These are phyloP conservation scores for Cladosporium oxysporum DNA, from an alignment of 2,329 filamentous ascomycete species.

Conservation along the genomic window DNA sequence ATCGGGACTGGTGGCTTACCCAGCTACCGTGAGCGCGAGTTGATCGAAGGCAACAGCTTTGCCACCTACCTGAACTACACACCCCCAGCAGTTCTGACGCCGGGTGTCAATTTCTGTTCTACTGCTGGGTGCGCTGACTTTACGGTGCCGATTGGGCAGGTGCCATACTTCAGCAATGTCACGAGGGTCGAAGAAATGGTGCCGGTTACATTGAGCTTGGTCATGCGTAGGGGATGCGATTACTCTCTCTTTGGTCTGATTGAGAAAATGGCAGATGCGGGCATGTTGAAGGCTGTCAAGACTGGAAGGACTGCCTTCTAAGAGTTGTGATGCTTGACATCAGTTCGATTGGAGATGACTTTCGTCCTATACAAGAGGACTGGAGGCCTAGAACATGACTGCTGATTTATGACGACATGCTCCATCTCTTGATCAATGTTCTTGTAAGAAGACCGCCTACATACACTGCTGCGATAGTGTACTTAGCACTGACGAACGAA, in stretches of 20 bases:
- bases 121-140: slow-evolving; percentile 27
- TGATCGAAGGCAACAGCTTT: slow-evolving; percentile 35
- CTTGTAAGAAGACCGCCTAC: no score
- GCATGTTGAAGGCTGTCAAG: slow-evolving; percentile 42
- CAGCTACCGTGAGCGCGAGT: slow-evolving; percentile 41
- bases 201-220: slow-evolving; percentile 46
- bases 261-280: slow-evolving; percentile 43
- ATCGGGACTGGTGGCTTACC: slow-evolving; percentile 46
- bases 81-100: slow-evolving; percentile 36
- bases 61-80: slow-evolving; percentile 39
- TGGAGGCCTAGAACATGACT: no score
- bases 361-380: background rate
- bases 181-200: slow-evolving; percentile 45
- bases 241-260: slow-evolving; percentile 47
- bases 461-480: background rate
- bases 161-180: slow-evolving; percentile 43
- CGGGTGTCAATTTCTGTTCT: slow-evolving; percentile 30
- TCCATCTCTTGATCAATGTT: no score
- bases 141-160: slow-evolving; percentile 48
- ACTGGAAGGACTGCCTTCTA: slow-evolving; percentile 23
- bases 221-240: slow-evolving; percentile 48
- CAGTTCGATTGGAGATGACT: background rate
- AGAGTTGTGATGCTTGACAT: background rate
- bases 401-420: no score
- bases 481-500: background rate